These are phyloP conservation scores for Aspergillus sclerotiicarbonarius DNA, from an alignment of 495 filamentous ascomycete species.

Conservation along the genomic window DNA sequence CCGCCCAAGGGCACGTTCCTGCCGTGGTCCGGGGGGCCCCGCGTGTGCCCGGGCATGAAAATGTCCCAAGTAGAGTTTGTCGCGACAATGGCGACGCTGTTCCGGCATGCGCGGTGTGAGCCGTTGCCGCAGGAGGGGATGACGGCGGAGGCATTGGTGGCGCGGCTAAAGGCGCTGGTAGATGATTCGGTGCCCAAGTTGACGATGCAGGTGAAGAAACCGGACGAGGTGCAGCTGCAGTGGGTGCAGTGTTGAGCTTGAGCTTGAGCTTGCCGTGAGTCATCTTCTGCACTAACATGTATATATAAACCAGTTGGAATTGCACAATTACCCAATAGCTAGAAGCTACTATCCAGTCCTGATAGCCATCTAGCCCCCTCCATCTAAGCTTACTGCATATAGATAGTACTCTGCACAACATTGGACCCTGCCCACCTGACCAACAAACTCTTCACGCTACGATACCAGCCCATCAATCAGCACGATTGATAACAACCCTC, in stretches of 20 bases:
- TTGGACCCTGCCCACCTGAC: too few species aligned
- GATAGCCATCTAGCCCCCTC: too few species aligned
- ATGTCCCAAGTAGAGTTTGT: constrained; percentile 56
- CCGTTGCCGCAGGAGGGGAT: constrained; percentile 1
- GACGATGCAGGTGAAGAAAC: constrained; percentile 5
- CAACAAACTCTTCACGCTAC: too few species aligned
- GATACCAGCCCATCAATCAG: too few species aligned
- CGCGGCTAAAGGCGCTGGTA: neutral
- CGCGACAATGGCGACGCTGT: constrained; percentile 41
- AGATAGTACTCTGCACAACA: too few species aligned
- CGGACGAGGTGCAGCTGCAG: constrained; percentile 1
- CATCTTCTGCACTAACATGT: too few species aligned
- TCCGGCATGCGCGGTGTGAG: constrained; percentile 26
- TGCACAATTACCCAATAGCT: too few species aligned
- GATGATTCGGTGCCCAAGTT: constrained; percentile 1
- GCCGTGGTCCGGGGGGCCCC: constrained; percentile 48
- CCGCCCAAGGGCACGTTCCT: constrained; percentile 39
- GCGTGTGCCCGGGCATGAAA: constrained; percentile 50
- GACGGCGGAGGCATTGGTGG: neutral
- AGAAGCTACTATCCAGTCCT: too few species aligned
- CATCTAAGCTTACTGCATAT: too few species aligned
- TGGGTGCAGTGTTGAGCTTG: neutral
- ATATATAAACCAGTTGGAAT: too few species aligned
- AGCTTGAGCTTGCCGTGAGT: neutral
- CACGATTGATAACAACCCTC: too few species aligned